A percentile compares a stretch with the other conserved stretches of the same genome.
phyloP scores from a whole-genome alignment of 2,329 filamentous ascomycete genomes.

The Aspergillus eucalypticola region DNA sequence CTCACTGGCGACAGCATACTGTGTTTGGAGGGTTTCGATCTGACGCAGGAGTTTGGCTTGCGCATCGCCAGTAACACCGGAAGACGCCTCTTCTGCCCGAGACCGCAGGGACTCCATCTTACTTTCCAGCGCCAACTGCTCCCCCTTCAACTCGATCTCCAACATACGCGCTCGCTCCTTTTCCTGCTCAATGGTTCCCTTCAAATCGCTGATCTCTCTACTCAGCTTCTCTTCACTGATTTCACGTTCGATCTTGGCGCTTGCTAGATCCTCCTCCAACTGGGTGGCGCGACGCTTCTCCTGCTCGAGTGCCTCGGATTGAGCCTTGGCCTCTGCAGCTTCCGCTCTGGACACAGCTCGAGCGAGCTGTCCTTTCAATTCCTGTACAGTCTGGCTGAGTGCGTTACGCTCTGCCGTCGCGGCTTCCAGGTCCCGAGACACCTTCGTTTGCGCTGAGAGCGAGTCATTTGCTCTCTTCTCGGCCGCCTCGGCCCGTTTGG shows the following conservation, averaged over 20 bases:
- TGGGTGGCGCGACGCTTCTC: conserved; percentile 60
- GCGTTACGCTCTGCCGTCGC: conserved; percentile 64
- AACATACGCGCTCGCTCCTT: conserved; percentile 67
- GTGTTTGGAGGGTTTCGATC: conserved; percentile 91
- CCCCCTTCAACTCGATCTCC: conserved; percentile 78
- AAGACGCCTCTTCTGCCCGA: conserved; percentile 84
- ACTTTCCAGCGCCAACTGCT: conserved; percentile 74
- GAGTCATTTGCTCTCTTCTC: conserved; percentile 59
- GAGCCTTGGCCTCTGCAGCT: conserved; percentile 64
- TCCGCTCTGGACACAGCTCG: conserved; percentile 68
- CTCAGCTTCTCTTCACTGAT: conserved; percentile 69
- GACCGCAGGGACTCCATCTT: conserved; percentile 86
- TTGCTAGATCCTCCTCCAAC: conserved; percentile 65
- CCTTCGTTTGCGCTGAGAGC: conserved; percentile 52
- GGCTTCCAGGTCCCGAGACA: conserved; percentile 60
- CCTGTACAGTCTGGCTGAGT: conserved; percentile 65
- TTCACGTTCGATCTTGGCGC: conserved; percentile 72
- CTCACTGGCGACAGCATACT: conserved; percentile 89
- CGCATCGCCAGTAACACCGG: conserved; percentile 75
- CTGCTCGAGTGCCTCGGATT: conserved; percentile 66
- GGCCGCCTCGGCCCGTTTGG: conserved; percentile 60
- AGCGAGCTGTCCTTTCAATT: conserved; percentile 69
- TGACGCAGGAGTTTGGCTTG: conserved; percentile 90
- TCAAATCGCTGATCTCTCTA: conserved; percentile 68
- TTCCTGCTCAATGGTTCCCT: conserved; percentile 71